A percentile compares a stretch with the other conserved stretches of the same genome.
Conservation (phyloP, 495 filamentous ascomycete species). For the Chaetomium fimeti region DNA sequence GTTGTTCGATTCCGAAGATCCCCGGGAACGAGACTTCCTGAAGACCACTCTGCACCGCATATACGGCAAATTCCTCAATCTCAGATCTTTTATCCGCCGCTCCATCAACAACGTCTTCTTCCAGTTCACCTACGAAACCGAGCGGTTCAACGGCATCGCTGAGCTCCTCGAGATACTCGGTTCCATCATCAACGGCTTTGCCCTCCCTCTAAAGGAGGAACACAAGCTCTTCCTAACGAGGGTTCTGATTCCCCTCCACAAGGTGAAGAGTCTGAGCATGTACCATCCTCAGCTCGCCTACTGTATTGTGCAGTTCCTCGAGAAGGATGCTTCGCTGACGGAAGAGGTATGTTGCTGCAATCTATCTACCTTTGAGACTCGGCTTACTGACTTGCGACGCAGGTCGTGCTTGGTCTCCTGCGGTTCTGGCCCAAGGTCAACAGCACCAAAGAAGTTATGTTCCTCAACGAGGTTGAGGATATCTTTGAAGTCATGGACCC, state of each 20-base stretch:
- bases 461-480: slow-evolving; percentile 97
- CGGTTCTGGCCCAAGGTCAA: slow-evolving; percentile 99
- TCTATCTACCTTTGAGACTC: neutral
- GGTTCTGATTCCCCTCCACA: slow-evolving; percentile 90
- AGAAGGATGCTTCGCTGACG: slow-evolving; percentile 95
- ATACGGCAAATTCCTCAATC: slow-evolving; percentile 98
- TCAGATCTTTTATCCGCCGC: slow-evolving; percentile 92
- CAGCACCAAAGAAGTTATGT: slow-evolving; percentile 99
- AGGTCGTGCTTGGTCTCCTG: slow-evolving; percentile 92
- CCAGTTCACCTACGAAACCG: slow-evolving; percentile 98
- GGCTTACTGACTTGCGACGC: slow-evolving; percentile 5
- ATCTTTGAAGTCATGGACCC: slow-evolving; percentile 99
- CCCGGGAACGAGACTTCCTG: slow-evolving; percentile 92
- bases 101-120: slow-evolving; percentile 99
- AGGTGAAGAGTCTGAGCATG: slow-evolving; percentile 99
- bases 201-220: slow-evolving; percentile 94
- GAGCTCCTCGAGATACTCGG: slow-evolving; percentile 95
- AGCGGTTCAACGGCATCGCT: slow-evolving; percentile 97
- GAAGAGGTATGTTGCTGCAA: slow-evolving; percentile 70
- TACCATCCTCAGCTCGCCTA: slow-evolving; percentile 98
- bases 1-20: slow-evolving; percentile 98
- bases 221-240: slow-evolving; percentile 97
- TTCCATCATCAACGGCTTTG: slow-evolving; percentile 99
- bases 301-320: slow-evolving; percentile 98
- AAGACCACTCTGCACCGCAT: slow-evolving; percentile 98